Conservation (phyloP, 345 rosid species). For the Isatis tinctoria region DNA sequence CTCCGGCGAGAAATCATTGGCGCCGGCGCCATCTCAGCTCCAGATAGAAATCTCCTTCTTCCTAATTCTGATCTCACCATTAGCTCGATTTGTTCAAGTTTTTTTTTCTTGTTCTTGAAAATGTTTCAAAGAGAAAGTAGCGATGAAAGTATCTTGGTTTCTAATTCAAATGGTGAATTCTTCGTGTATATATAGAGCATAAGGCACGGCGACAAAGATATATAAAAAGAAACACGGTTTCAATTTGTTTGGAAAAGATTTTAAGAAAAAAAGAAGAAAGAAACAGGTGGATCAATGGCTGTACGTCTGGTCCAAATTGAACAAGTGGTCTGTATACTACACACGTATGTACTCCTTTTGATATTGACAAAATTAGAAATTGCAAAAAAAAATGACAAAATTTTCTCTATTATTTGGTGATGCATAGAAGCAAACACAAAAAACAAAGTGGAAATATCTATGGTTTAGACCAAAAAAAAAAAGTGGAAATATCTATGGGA, state of each 20-base stretch:
- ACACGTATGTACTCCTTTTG: slow-evolving; percentile 15
- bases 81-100: neutral
- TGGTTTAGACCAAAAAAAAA: neutral
- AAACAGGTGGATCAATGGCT: slow-evolving; percentile 17
- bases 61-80: slow-evolving; percentile 33
- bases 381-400: slow-evolving; percentile 10
- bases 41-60: slow-evolving; percentile 2
- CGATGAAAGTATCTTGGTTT: slow-evolving; percentile 7
- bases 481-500: neutral
- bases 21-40: slow-evolving; percentile 39
- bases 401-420: slow-evolving; percentile 6
- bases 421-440: neutral
- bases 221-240: slow-evolving; percentile 23
- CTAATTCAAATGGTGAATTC: slow-evolving; percentile 2
- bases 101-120: slow-evolving; percentile 17
- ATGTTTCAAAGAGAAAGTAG: slow-evolving; percentile 1
- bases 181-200: slow-evolving; percentile 18
- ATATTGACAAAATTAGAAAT: slow-evolving; percentile 14
- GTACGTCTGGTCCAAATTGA: slow-evolving; percentile 14
- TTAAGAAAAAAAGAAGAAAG: neutral
- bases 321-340: slow-evolving; percentile 18
- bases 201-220: neutral
- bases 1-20: slow-evolving; percentile 30
- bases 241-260: neutral
- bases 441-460: neutral